phyloP scores from a whole-genome alignment of 371 early-diverging fungal species.

The Syncephalastrum sp. region DNA sequence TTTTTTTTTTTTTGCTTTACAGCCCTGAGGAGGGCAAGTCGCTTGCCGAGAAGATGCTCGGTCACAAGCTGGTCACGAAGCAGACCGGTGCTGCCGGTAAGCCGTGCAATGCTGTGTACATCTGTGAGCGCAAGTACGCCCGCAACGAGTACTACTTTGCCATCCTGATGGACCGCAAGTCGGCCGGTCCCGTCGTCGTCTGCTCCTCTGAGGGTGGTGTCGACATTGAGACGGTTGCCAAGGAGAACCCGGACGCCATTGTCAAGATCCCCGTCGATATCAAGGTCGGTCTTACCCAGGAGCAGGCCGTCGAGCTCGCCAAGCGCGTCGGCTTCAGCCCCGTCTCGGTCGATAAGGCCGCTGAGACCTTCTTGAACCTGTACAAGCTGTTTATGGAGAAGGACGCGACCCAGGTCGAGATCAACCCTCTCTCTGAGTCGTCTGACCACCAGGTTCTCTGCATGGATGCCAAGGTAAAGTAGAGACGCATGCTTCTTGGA shows the following conservation, averaged over 20 bases:
- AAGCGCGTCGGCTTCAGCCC: slow-evolving; percentile 87
- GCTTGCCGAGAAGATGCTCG: slow-evolving; percentile 95
- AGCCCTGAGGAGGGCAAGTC: slow-evolving; percentile 86
- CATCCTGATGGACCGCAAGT: slow-evolving; percentile 94
- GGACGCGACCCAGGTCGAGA: slow-evolving; percentile 97
- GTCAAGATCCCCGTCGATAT: slow-evolving; percentile 81
- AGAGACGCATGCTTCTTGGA: not conserved
- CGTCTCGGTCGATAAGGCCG: slow-evolving; percentile 80
- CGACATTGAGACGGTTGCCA: slow-evolving; percentile 96
- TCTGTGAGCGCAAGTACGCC: slow-evolving; percentile 94
- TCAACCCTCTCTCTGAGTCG: slow-evolving; percentile 96
- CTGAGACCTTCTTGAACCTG: slow-evolving; percentile 87
- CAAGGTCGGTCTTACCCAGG: slow-evolving; percentile 62
- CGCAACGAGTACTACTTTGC: slow-evolving; percentile 98
- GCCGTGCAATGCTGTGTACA: slow-evolving; percentile 91
- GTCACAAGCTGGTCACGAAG: slow-evolving; percentile 95
- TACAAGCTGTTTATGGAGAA: slow-evolving; percentile 95
- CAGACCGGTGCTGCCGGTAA: slow-evolving; percentile 97
- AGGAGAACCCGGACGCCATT: slow-evolving; percentile 92
- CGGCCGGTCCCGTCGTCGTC: slow-evolving; percentile 93
- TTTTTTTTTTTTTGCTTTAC: slow-evolving; percentile 14
- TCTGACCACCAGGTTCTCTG: slow-evolving; percentile 73
- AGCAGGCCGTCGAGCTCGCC: slow-evolving; percentile 68
- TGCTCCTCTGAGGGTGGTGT: slow-evolving; percentile 97
- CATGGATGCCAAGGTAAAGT: slow-evolving; percentile 49